Evolutionary conservation across 2,329 filamentous ascomycete genomes (phyloP).

Genomic region (Laburnicola sp.): DNA sequence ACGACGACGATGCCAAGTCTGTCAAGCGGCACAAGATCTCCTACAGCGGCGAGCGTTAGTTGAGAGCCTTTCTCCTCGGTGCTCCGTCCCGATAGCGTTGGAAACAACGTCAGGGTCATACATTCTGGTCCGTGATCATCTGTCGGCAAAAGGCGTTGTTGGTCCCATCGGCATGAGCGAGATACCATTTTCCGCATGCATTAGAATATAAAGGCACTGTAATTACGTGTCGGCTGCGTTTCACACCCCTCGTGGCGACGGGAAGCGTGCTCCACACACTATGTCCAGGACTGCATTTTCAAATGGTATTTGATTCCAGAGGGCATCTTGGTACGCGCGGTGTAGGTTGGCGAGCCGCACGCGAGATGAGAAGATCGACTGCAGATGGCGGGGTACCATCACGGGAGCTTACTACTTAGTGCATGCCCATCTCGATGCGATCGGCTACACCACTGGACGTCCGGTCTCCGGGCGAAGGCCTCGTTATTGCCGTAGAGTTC

Average conservation of each 20-base stretch:
- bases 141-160: conserved; percentile 1
- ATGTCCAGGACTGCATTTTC: not conserved
- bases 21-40: conserved; percentile 55
- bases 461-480: too few species aligned
- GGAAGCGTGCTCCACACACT: not conserved
- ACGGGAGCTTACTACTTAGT: too few species aligned
- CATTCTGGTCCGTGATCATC: not conserved
- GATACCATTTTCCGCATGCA: not conserved
- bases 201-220: not conserved
- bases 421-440: not conserved
- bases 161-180: not conserved
- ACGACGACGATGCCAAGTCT: conserved; percentile 51
- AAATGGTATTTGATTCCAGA: not conserved
- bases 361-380: conserved; percentile 6
- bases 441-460: too few species aligned
- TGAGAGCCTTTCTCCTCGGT: too few species aligned
- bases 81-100: too few species aligned
- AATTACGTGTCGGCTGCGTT: conserved; percentile 5
- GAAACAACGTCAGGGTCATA: too few species aligned
- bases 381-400: conserved; percentile 5
- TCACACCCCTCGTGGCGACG: not conserved
- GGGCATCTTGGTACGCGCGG: too few species aligned
- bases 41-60: conserved; percentile 50
- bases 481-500: too few species aligned
- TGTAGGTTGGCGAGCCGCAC: not conserved